phyloP scores from a whole-genome alignment of 345 rosid genomes.

The Hirschfeldia incana region DNA sequence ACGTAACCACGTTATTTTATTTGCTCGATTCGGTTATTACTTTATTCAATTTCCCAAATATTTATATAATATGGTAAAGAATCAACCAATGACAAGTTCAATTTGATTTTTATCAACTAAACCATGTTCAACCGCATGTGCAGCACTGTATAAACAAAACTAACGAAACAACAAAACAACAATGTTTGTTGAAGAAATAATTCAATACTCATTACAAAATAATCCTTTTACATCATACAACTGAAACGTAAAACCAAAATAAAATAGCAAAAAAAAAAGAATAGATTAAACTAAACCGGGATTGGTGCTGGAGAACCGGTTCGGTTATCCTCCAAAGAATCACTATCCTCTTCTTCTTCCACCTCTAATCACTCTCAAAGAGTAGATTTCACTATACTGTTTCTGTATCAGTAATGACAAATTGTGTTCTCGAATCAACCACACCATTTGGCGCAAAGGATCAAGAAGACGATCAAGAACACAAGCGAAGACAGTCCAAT shows the following conservation, averaged over 20 bases:
- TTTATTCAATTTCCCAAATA: constrained; percentile 2
- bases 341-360: constrained; percentile 16
- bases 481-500: constrained; percentile 81
- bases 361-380: constrained; percentile 27
- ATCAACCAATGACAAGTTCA: constrained; percentile 13
- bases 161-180: background rate
- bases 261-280: constrained; percentile 1
- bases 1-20: background rate
- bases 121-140: constrained; percentile 35
- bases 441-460: constrained; percentile 84
- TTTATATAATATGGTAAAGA: constrained; percentile 24
- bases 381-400: background rate
- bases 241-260: constrained; percentile 9
- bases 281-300: constrained; percentile 23
- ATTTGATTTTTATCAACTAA: background rate
- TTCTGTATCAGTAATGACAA: constrained; percentile 11
- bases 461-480: constrained; percentile 77
- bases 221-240: constrained; percentile 28
- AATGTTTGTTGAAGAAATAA: constrained; percentile 27
- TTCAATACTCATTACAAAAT: constrained; percentile 36
- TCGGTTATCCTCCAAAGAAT: constrained; percentile 18
- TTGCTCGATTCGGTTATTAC: constrained; percentile 4
- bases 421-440: constrained; percentile 24
- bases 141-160: background rate
- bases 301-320: constrained; percentile 29